Evolutionary conservation across 345 rosid species (phyloP).

Genomic region (Citrus trifoliata): DNA sequence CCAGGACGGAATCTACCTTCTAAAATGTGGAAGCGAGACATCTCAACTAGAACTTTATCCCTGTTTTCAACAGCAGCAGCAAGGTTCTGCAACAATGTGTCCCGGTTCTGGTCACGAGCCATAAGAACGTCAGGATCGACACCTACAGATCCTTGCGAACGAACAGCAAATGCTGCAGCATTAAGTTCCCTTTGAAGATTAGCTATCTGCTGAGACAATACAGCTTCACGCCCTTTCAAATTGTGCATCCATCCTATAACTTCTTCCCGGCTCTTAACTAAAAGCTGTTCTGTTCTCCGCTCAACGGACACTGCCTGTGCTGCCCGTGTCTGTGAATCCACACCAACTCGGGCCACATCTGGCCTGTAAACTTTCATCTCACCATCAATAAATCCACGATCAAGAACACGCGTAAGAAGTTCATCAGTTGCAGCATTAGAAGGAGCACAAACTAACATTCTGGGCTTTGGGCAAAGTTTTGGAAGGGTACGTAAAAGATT

Average conservation of each 20-base stretch:
- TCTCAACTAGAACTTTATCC: slow-evolving; percentile 95
- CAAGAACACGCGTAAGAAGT: slow-evolving; percentile 95
- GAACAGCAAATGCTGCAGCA: slow-evolving; percentile 69
- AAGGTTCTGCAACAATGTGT: slow-evolving; percentile 77
- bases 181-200: slow-evolving; percentile 75
- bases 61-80: slow-evolving; percentile 94
- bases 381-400: slow-evolving; percentile 98
- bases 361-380: slow-evolving; percentile 98
- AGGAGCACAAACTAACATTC: slow-evolving; percentile 99
- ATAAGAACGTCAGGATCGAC: slow-evolving; percentile 93
- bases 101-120: slow-evolving; percentile 91
- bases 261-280: slow-evolving; percentile 82
- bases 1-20: slow-evolving; percentile 80
- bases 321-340: slow-evolving; percentile 95
- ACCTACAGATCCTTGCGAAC: slow-evolving; percentile 95
- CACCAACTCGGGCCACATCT: slow-evolving; percentile 99
- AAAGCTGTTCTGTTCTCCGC: slow-evolving; percentile 89
- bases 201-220: slow-evolving; percentile 77
- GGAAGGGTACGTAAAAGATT: slow-evolving; percentile 91
- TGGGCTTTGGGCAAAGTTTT: slow-evolving; percentile 92
- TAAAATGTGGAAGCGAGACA: slow-evolving; percentile 90
- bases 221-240: slow-evolving; percentile 69
- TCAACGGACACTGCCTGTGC: slow-evolving; percentile 99
- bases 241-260: slow-evolving; percentile 80
- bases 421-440: slow-evolving; percentile 99